Evolutionary conservation across 805 yeast species (phyloP).

Genomic region (Wickerhamiella slavikovae): DNA sequence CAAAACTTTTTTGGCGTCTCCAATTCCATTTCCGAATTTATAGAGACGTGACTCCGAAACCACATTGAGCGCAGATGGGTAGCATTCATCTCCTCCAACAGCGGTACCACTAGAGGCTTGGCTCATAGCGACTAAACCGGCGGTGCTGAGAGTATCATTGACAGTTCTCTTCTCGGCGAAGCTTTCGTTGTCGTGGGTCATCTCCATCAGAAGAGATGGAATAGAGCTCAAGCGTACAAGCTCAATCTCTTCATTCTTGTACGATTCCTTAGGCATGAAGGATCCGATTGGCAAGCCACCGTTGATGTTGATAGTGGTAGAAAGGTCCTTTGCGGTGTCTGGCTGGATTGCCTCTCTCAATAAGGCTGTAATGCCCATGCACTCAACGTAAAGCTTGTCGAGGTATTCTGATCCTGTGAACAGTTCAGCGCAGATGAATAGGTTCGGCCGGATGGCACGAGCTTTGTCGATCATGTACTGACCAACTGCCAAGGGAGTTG

Average conservation of each 20-base stretch:
- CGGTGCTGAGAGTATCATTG: constrained; percentile 86
- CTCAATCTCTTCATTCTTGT: constrained; percentile 19
- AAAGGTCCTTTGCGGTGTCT: constrained; percentile 68
- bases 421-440: constrained; percentile 85
- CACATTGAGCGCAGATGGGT: constrained; percentile 60
- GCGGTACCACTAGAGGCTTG: constrained; percentile 88
- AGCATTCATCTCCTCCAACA: constrained; percentile 84
- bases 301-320: constrained; percentile 70
- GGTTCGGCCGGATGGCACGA: constrained; percentile 58
- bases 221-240: constrained; percentile 52
- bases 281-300: constrained; percentile 96
- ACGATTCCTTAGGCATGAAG: constrained; percentile 52
- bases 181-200: constrained; percentile 88
- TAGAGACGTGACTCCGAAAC: constrained; percentile 58
- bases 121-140: constrained; percentile 84
- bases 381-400: constrained; percentile 79
- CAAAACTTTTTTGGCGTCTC: constrained; percentile 34
- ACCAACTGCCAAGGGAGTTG: constrained; percentile 91
- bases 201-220: constrained; percentile 92
- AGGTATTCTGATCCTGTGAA: constrained; percentile 82
- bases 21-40: constrained; percentile 40
- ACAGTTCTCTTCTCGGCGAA: constrained; percentile 79
- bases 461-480: constrained; percentile 77
- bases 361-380: constrained; percentile 72
- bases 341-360: constrained; percentile 97